These are phyloP conservation scores for Penicillium cosmopolitanum DNA, from an alignment of 495 filamentous ascomycete species.

Conservation along the genomic window DNA sequence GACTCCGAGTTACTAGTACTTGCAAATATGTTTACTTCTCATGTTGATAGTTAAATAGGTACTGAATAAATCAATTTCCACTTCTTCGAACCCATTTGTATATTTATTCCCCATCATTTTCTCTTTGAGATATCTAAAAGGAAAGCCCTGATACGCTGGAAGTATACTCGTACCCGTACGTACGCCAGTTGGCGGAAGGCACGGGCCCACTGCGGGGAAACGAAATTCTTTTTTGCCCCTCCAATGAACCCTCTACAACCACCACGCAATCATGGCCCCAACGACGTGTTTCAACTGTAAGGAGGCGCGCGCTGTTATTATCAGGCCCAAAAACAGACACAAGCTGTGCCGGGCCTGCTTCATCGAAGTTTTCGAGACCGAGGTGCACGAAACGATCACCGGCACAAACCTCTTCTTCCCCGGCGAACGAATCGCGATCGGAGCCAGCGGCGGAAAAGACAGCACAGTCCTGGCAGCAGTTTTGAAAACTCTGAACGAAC, in stretches of 20 bases:
- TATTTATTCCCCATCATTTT: background rate
- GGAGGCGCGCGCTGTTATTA: constrained; percentile 77
- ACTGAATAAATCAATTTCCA: background rate
- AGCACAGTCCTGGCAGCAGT: constrained; percentile 95
- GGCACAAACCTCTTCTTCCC: constrained; percentile 74
- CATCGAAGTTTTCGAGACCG: constrained; percentile 81
- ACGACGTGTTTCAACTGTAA: constrained; percentile 75
- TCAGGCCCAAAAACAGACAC: constrained; percentile 89
- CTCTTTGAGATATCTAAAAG: background rate
- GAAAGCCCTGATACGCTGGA: background rate
- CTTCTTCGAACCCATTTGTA: background rate
- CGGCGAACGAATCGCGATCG: constrained; percentile 90
- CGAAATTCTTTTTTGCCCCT: constrained; percentile 30
- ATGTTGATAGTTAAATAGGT: background rate
- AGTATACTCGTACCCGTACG: background rate
- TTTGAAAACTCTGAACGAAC: constrained; percentile 90
- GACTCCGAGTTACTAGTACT: background rate
- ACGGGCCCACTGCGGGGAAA: constrained; percentile 25
- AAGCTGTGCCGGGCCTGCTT: constrained; percentile 93
- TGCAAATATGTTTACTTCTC: background rate
- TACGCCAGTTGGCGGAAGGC: background rate
- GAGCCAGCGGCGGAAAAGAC: constrained; percentile 96
- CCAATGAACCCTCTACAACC: constrained; percentile 16
- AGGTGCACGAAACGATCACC: constrained; percentile 91
- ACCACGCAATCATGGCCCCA: constrained; percentile 52